Evolutionary conservation across 1,284 basidiomycete genomes (phyloP), one percentile per base, ranked within the genome.

Genomic region (Rhodofomes roseus): DNA sequence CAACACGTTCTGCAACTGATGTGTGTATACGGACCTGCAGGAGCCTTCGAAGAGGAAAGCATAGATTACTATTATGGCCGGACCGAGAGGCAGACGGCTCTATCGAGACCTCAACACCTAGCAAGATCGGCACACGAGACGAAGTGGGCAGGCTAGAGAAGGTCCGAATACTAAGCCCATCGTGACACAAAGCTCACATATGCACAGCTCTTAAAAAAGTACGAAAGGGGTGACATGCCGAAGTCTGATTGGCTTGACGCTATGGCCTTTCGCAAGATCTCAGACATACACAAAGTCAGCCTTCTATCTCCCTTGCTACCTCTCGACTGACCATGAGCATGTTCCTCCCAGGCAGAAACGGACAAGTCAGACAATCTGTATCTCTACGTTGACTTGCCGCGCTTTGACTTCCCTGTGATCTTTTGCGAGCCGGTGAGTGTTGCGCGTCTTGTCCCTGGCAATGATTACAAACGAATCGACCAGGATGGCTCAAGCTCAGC

Each of bases 331-430:
- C 0, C 18, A 6, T 31, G 2, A 2, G 25, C 39, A 29, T 16
- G 36, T 22, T 7, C 53, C 8, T 25, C 14, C 1, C 66, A 95
- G 93, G 85, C 86, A 7, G 94, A 96, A 73, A 87, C 93, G 0
- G 86, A 87, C 67, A 95, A 94, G 71, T 96, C 93, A 0, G 86
- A 95, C 61, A 91, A 93, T 66, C 77, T 97, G 25, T 98, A 93
- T 69, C 81, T 99, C 4, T 98, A 98, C 71, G 87, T 99, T 50
- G 96, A 99, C 74, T 73, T 99, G 39, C 97, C 96, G 0, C 84
- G 93, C n/a, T 99, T 98, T 69, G 96, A 98, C 71, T 96, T 98
- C 70, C 96, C 97, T 0, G 89, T 99, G n/a, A 90, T 99, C 51
- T 99, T 92, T 73, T 93, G 90, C 62, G 96, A 98, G 76, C 84